Evolutionary conservation across 495 filamentous ascomycete genomes (phyloP).

Genomic region (Penicillium nucicola): DNA sequence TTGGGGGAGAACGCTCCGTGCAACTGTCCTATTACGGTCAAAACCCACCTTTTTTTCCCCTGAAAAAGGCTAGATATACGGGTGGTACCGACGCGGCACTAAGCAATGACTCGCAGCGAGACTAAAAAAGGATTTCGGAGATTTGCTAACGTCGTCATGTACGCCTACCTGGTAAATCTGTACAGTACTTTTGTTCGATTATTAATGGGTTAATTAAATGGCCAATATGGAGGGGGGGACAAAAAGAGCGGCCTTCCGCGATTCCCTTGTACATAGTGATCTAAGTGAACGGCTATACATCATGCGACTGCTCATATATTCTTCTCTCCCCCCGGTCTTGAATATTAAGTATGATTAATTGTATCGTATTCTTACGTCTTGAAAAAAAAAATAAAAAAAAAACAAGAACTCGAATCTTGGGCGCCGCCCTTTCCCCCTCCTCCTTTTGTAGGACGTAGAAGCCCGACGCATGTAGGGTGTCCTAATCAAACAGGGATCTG

Average conservation of each 20-base stretch:
- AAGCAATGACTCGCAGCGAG: constrained; percentile 5
- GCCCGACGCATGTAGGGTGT: constrained; percentile 21
- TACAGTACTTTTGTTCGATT: too few species aligned
- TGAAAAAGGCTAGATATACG: not conserved
- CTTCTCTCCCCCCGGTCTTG: too few species aligned
- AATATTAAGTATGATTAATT: too few species aligned
- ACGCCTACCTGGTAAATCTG: not conserved
- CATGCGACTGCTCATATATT: too few species aligned
- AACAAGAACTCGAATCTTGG: not conserved
- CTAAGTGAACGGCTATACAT: too few species aligned
- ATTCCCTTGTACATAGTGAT: too few species aligned
- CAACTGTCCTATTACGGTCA: too few species aligned
- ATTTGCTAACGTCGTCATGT: constrained; percentile 14
- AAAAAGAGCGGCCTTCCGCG: not conserved
- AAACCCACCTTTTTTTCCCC: too few species aligned
- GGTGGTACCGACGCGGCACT: not conserved
- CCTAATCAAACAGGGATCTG: constrained; percentile 18
- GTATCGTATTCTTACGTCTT: not conserved
- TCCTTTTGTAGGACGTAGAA: constrained; percentile 14
- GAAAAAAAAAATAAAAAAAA: too few species aligned
- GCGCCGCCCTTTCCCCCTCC: not conserved
- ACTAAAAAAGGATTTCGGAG: constrained; percentile 1
- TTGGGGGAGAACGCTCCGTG: too few species aligned
- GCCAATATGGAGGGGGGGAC: not conserved
- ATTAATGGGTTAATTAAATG: not conserved